Evolutionary conservation across 2,329 filamentous ascomycete genomes (phyloP), one percentile per base, ranked within the genome.

Genomic region (Coleophoma crateriformis): DNA sequence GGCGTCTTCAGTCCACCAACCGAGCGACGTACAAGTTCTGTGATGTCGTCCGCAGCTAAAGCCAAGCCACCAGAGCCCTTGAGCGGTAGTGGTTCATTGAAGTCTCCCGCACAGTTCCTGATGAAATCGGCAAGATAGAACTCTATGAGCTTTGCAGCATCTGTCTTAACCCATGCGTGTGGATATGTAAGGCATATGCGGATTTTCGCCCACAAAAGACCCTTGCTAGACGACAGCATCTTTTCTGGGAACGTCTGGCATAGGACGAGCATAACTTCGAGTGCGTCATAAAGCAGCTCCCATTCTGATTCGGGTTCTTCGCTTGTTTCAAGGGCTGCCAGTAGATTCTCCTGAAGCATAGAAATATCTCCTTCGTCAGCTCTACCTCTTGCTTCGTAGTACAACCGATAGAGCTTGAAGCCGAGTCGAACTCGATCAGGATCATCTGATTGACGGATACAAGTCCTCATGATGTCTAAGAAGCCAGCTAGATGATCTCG

Each of bases 41-140:
- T 67, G 69, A 95, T 81, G 50, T 84, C 82, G 3, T 81, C 75
- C 12, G 76, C 75, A 32, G 78, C 76, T 7, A 97, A 71, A 27
- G 75, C 70, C 20, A 96, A 73, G 1, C 90, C 92, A 48, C 84
- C 74, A 2, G 85, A 86, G 19, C 90, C 87, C 39, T 72, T 65
- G 12, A 96, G 70, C 2, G 85, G 81, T 43, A 90, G 67, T 2
- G 71, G 73, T 27, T 68, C 69, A 11, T 76, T 77, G 32, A 63
- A 65, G 32, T 73, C 72, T 41, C 35, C 35, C 14, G 75, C 78
- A 60, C 79, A 82, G 10, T 78, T 78, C 52, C 78, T 77, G 19
- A 87, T 87, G 55, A 95, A 83, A 64, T 96, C 88, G 3, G 84
- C 80, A 58, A 96, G 83, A 67, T 88, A 94, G n/a, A 78, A 75